These are phyloP conservation scores for Pilatotrama ljubarskyi DNA, from an alignment of 768 basidiomycete genomes.

Conservation along the genomic window DNA sequence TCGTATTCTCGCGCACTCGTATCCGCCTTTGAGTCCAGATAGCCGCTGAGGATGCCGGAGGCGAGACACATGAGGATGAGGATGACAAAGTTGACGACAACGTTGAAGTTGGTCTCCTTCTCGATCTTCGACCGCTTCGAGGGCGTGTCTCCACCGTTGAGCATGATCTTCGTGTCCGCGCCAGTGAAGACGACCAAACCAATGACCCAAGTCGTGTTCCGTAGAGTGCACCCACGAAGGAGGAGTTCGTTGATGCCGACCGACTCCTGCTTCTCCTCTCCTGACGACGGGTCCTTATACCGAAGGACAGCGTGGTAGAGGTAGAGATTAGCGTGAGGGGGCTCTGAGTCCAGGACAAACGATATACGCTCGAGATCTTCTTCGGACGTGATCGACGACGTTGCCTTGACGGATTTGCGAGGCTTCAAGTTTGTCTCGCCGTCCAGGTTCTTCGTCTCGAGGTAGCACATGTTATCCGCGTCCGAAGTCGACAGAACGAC, in stretches of 20 bases:
- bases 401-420: conserved; percentile 73
- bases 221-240: conserved; percentile 84
- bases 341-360: conserved; percentile 90
- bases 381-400: conserved; percentile 73
- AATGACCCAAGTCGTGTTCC: conserved; percentile 92
- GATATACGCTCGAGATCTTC: conserved; percentile 87
- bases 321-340: conserved; percentile 92
- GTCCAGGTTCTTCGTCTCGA: conserved; percentile 98
- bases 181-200: conserved; percentile 95
- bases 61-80: conserved; percentile 75
- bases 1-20: conserved; percentile 81
- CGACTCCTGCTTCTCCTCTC: conserved; percentile 60
- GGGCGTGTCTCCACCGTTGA: conserved; percentile 90
- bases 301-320: conserved; percentile 83
- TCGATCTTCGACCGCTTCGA: conserved; percentile 98
- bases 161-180: conserved; percentile 88
- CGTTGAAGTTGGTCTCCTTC: conserved; percentile 98
- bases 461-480: conserved; percentile 87
- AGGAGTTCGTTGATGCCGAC: conserved; percentile 92
- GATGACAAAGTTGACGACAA: conserved; percentile 87
- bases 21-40: conserved; percentile 55
- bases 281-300: conserved; percentile 57
- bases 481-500: conserved; percentile 91
- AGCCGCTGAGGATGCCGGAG: conserved; percentile 74
- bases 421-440: conserved; percentile 97